phyloP scores from a whole-genome alignment of 371 early-diverging fungal species.

The Apophysomyces variabilis region DNA sequence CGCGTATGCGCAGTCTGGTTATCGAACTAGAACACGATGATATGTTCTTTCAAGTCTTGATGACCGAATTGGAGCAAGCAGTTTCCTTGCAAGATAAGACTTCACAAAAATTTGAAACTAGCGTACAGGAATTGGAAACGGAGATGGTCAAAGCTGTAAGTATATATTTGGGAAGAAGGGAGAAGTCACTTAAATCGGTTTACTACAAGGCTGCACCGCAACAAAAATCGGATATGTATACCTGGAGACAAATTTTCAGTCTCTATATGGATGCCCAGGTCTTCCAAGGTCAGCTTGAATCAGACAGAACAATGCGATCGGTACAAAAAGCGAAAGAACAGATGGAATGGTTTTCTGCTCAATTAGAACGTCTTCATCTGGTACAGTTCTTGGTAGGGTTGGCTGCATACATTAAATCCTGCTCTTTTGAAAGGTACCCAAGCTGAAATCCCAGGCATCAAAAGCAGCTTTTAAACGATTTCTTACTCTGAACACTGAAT shows the following conservation, averaged over 20 bases:
- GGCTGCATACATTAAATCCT: background rate
- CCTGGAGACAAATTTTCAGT: conserved; percentile 75
- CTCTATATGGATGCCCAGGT: conserved; percentile 69
- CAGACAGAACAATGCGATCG: conserved; percentile 42
- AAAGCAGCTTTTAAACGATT: conserved; percentile 60
- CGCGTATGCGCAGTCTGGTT: conserved; percentile 43
- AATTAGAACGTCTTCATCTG: conserved; percentile 48
- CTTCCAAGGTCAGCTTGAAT: conserved; percentile 58
- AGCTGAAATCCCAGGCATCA: conserved; percentile 48
- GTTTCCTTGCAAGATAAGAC: conserved; percentile 43
- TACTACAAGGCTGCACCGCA: conserved; percentile 48
- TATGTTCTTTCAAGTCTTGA: conserved; percentile 62
- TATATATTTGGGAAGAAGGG: background rate
- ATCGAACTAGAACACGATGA: conserved; percentile 64
- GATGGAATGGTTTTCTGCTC: conserved; percentile 62
- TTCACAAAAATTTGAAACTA: conserved; percentile 44
- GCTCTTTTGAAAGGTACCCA: conserved; percentile 17
- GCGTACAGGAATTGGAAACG: conserved; percentile 49
- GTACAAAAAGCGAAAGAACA: conserved; percentile 60
- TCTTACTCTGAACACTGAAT: conserved; percentile 67
- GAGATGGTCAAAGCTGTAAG: conserved; percentile 53
- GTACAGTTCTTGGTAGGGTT: conserved; percentile 16
- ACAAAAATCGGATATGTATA: conserved; percentile 67
- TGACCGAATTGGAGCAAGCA: conserved; percentile 53
- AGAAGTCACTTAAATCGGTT: conserved; percentile 1